These are phyloP conservation scores for Blastobotrys parvus DNA, from an alignment of 805 yeast genomes.

Conservation along the genomic window DNA sequence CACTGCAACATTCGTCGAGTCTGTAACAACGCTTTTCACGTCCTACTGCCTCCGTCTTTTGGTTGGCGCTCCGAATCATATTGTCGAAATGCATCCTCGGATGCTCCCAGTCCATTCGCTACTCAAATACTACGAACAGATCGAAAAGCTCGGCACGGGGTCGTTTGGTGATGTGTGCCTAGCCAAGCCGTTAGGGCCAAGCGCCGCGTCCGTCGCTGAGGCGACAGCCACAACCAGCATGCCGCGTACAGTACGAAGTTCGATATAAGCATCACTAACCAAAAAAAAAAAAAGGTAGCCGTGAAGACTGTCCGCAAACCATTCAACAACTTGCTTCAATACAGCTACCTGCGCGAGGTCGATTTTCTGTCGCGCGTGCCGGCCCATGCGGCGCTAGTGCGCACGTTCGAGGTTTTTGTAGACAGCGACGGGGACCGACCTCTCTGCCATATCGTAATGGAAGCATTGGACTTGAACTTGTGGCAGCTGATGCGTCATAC, in stretches of 20 bases:
- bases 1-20: too few species aligned
- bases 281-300: conserved; percentile 43
- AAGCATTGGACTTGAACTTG: conserved; percentile 73
- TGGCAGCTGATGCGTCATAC: conserved; percentile 68
- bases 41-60: too few species aligned
- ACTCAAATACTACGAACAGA: conserved; percentile 7
- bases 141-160: conserved; percentile 23
- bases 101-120: conserved; percentile 2
- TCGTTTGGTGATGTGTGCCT: conserved; percentile 18
- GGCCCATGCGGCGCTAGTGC: conserved; percentile 64
- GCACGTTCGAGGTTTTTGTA: conserved; percentile 69
- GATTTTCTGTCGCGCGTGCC: conserved; percentile 41
- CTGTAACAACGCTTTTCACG: too few species aligned
- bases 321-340: conserved; percentile 45
- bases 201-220: not conserved
- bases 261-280: not conserved
- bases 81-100: too few species aligned
- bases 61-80: too few species aligned
- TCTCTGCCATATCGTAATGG: conserved; percentile 86
- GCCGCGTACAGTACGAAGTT: not conserved
- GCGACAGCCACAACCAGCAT: not conserved
- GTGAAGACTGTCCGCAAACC: conserved; percentile 67
- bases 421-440: conserved; percentile 50
- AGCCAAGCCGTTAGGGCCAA: conserved; percentile 6
- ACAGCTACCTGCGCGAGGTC: conserved; percentile 35